A percentile compares a stretch with the other conserved stretches of the same genome.
phyloP scores from a whole-genome alignment of 129 eudicot genomes.

The Centaurea solstitialis region DNA sequence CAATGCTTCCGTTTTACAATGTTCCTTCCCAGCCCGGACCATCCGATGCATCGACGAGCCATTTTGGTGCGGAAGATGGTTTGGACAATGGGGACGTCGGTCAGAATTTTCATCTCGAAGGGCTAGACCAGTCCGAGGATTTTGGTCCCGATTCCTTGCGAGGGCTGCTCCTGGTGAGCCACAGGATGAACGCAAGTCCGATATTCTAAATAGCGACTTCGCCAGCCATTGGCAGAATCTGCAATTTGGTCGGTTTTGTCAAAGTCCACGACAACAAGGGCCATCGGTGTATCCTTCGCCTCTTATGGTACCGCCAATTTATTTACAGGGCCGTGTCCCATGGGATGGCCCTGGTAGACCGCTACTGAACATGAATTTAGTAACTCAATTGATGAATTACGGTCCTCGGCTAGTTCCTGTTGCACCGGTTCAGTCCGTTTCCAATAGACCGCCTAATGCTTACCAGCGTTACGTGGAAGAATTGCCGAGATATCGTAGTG shows the following conservation, averaged over 20 bases:
- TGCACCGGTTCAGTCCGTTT: constrained; percentile 58
- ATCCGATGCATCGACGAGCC: constrained; percentile 57
- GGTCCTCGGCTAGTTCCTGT: constrained; percentile 75
- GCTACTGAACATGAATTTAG: constrained; percentile 49
- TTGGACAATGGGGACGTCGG: constrained; percentile 47
- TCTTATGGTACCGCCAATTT: constrained; percentile 72
- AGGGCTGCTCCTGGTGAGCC: constrained; percentile 37
- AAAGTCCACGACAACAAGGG: constrained; percentile 53
- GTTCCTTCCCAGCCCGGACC: constrained; percentile 53
- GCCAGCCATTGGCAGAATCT: constrained; percentile 91
- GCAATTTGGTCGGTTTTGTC: constrained; percentile 82
- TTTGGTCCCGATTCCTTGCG: constrained; percentile 21
- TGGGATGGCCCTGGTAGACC: constrained; percentile 92
- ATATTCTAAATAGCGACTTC: constrained; percentile 86
- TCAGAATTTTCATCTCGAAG: constrained; percentile 39
- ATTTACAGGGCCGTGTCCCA: constrained; percentile 81
- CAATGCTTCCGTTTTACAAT: constrained; percentile 74
- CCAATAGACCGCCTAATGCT: constrained; percentile 61
- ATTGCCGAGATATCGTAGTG: constrained; percentile 83
- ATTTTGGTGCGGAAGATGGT: constrained; percentile 47
- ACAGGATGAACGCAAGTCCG: constrained; percentile 46
- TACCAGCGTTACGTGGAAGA: constrained; percentile 76
- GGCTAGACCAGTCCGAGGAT: constrained; percentile 43
- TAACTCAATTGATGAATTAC: constrained; percentile 70
- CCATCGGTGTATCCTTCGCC: constrained; percentile 70